A percentile compares a stretch with the other conserved stretches of the same genome.
phyloP scores from a whole-genome alignment of 129 eudicot genomes.

The Rutidosis leptorrhynchoides region DNA sequence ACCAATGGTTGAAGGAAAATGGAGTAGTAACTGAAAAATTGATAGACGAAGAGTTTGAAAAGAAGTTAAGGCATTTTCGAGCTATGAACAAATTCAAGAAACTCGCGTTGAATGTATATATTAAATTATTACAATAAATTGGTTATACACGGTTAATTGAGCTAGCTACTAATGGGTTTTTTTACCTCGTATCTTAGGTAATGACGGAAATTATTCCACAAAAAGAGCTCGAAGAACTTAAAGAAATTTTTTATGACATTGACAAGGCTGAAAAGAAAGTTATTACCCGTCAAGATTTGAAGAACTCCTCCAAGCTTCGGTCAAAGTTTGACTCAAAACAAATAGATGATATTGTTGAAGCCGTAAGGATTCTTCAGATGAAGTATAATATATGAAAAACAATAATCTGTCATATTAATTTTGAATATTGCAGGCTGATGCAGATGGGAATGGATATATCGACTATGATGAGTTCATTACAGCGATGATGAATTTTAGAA shows the following conservation, averaged over 20 bases:
- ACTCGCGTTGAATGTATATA: conserved; percentile 63
- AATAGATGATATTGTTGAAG: conserved; percentile 66
- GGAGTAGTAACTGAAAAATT: conserved; percentile 79
- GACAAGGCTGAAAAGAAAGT: conserved; percentile 66
- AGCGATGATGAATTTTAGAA: conserved; percentile 72
- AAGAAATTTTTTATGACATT: conserved; percentile 62
- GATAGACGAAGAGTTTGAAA: conserved; percentile 50
- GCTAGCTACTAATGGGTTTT: conserved; percentile 11
- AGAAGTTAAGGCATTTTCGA: conserved; percentile 75
- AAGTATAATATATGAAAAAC: neutral
- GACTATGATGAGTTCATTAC: conserved; percentile 75
- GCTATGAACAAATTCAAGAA: conserved; percentile 80
- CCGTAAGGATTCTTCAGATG: conserved; percentile 38
- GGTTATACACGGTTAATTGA: neutral
- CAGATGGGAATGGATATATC: conserved; percentile 51
- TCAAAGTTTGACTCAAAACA: conserved; percentile 48
- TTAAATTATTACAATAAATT: neutral
- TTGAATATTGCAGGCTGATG: conserved; percentile 61
- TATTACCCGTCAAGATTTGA: conserved; percentile 62
- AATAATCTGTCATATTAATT: neutral
- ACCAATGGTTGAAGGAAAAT: conserved; percentile 71
- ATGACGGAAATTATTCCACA: conserved; percentile 62
- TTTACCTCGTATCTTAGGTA: conserved; percentile 32
- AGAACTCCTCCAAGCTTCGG: conserved; percentile 59
- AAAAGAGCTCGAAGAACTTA: conserved; percentile 69